A percentile compares a stretch with the other conserved stretches of the same genome.
Evolutionary conservation across 768 basidiomycete genomes (phyloP).

Genomic region (Leccinum variicolor): DNA sequence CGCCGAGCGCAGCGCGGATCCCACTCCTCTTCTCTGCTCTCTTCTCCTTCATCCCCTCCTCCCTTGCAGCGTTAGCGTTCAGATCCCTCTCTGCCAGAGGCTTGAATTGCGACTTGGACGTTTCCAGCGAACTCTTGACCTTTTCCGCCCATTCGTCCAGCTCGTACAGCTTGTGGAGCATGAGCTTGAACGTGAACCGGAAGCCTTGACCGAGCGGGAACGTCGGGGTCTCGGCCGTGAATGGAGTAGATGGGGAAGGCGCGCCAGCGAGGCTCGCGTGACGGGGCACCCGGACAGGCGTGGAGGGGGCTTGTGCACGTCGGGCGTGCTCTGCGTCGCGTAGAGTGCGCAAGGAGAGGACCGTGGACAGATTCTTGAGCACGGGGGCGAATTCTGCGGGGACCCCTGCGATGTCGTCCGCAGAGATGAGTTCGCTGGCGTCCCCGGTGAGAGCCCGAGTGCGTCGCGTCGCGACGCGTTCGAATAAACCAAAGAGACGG

Average conservation of each 20-base stretch:
- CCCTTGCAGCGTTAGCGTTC: slow-evolving; percentile 7
- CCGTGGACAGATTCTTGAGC: slow-evolving; percentile 36
- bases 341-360: slow-evolving; percentile 33
- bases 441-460: slow-evolving; percentile 25
- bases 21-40: slow-evolving; percentile 11
- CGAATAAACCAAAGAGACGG: slow-evolving; percentile 51
- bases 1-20: slow-evolving; percentile 27
- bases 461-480: slow-evolving; percentile 47
- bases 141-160: slow-evolving; percentile 56
- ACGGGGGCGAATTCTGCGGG: slow-evolving; percentile 28
- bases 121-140: slow-evolving; percentile 50
- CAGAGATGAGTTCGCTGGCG: slow-evolving; percentile 19
- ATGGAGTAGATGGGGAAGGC: slow-evolving; percentile 3
- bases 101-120: slow-evolving; percentile 54
- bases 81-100: slow-evolving; percentile 43
- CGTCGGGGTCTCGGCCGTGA: slow-evolving; percentile 26
- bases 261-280: slow-evolving; percentile 24
- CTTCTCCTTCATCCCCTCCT: slow-evolving; percentile 17
- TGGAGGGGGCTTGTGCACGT: not conserved
- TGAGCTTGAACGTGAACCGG: slow-evolving; percentile 63
- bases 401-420: slow-evolving; percentile 31
- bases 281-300: slow-evolving; percentile 2
- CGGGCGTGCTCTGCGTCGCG: slow-evolving; percentile 21
- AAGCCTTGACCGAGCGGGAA: slow-evolving; percentile 44
- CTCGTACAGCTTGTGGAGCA: slow-evolving; percentile 64